A percentile compares a stretch with the other conserved stretches of the same genome.
Conservation (phyloP, 2,329 filamentous ascomycete genomes). For the Phialocephala sp. region DNA sequence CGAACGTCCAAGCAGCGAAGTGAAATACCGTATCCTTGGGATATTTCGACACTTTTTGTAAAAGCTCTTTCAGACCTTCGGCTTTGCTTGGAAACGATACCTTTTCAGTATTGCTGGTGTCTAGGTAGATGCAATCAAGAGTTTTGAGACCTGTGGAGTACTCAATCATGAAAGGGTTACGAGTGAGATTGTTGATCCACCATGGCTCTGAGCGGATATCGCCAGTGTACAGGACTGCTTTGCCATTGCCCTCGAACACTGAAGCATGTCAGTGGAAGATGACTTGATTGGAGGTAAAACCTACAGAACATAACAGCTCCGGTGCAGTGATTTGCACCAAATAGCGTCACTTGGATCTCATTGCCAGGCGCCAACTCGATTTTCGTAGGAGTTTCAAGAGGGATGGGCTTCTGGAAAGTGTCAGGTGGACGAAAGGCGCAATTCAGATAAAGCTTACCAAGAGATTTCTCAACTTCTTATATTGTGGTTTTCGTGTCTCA, state of each 20-base stretch:
- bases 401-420: constrained; percentile 70
- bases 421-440: constrained; percentile 4
- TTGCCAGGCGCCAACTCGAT: constrained; percentile 75
- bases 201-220: constrained; percentile 86
- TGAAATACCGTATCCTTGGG: constrained; percentile 80
- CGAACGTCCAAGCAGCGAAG: constrained; percentile 88
- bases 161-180: constrained; percentile 75
- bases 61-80: constrained; percentile 75
- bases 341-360: constrained; percentile 78
- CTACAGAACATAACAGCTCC: constrained; percentile 87
- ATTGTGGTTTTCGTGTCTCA: constrained; percentile 75
- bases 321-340: constrained; percentile 91
- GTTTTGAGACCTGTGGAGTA: constrained; percentile 70
- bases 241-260: constrained; percentile 74
- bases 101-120: constrained; percentile 73
- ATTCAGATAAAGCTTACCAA: constrained; percentile 52
- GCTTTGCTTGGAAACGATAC: constrained; percentile 65
- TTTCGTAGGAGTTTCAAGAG: constrained; percentile 77
- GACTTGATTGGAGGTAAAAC: constrained; percentile 33
- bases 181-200: constrained; percentile 77
- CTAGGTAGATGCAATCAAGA: constrained; percentile 85
- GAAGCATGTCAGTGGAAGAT: constrained; percentile 10
- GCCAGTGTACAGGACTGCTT: constrained; percentile 84
- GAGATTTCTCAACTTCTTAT: constrained; percentile 74
- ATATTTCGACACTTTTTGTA: constrained; percentile 71